A percentile compares a stretch with the other conserved stretches of the same genome.
These are phyloP conservation scores for Pseudocercospora cruenta DNA, from an alignment of 2,329 filamentous ascomycete species.

Conservation along the genomic window DNA sequence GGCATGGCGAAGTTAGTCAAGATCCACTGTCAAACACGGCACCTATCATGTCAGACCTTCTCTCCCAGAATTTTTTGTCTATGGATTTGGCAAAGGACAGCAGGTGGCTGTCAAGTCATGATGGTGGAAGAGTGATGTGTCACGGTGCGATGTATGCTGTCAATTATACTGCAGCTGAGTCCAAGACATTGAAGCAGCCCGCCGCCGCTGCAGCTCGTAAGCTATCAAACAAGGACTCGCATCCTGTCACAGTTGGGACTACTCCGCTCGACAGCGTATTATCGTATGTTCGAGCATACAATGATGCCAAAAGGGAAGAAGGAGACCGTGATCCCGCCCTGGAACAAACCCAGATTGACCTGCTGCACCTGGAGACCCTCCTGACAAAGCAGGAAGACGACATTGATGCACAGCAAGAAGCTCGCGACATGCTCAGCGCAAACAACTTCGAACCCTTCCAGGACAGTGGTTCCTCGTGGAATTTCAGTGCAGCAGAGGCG, in stretches of 20 bases:
- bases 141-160: constrained; percentile 18
- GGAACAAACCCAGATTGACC: background rate
- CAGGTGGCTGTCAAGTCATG: background rate
- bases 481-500: constrained; percentile 4
- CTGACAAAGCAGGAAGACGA: constrained; percentile 11
- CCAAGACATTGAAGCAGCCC: background rate
- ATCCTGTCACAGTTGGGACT: constrained; percentile 17
- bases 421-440: constrained; percentile 13
- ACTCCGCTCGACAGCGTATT: constrained; percentile 13
- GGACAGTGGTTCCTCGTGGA: constrained; percentile 2
- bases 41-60: background rate
- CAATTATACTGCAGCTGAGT: background rate
- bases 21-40: constrained; percentile 14
- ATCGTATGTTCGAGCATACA: constrained; percentile 11
- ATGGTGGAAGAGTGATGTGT: background rate
- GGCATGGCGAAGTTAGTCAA: constrained; percentile 12
- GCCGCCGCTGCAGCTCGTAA: background rate
- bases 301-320: background rate
- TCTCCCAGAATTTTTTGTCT: background rate
- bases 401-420: constrained; percentile 15
- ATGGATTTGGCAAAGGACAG: background rate
- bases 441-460: constrained; percentile 13
- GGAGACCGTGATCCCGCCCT: background rate
- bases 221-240: background rate
- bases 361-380: constrained; percentile 10